Evolutionary conservation across 1,284 basidiomycete species (phyloP).

Genomic region (Boletus semigastroideus): DNA sequence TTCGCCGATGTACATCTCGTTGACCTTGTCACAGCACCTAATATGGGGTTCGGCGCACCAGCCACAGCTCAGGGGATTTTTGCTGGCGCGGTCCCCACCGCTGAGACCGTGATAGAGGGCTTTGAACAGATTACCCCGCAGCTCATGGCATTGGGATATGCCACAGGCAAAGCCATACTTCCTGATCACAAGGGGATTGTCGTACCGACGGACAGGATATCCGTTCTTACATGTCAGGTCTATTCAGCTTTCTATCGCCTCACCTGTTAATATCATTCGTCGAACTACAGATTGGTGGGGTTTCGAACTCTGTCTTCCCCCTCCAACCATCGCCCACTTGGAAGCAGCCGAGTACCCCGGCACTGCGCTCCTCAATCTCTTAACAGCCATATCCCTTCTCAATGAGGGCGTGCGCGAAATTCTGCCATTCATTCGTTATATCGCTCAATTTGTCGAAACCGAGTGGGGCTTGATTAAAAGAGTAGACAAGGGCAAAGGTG

Average conservation of each 20-base stretch:
- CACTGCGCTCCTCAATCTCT: conserved; percentile 63
- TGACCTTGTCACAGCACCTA: conserved; percentile 51
- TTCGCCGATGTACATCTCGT: conserved; percentile 60
- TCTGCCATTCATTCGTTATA: conserved; percentile 76
- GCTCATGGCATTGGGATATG: conserved; percentile 74
- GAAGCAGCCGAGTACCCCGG: conserved; percentile 62
- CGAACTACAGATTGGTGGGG: conserved; percentile 75
- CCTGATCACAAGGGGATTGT: conserved; percentile 70
- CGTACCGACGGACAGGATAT: conserved; percentile 74
- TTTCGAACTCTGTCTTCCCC: conserved; percentile 68
- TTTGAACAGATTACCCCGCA: conserved; percentile 70
- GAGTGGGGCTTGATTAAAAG: conserved; percentile 65
- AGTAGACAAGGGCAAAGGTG: conserved; percentile 68
- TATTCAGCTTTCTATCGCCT: conserved; percentile 1
- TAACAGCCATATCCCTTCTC: conserved; percentile 66
- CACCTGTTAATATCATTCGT: conserved; percentile 11
- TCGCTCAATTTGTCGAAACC: conserved; percentile 70
- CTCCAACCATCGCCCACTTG: conserved; percentile 61
- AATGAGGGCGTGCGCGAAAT: conserved; percentile 73
- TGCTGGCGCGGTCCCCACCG: conserved; percentile 70
- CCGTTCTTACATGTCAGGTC: conserved; percentile 70
- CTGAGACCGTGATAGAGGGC: conserved; percentile 67
- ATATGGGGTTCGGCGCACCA: conserved; percentile 61
- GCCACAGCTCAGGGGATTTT: conserved; percentile 57
- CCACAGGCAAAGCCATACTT: conserved; percentile 62